Evolutionary conservation across 2,329 filamentous ascomycete genomes (phyloP).

Genomic region (Cladosporium sp.): DNA sequence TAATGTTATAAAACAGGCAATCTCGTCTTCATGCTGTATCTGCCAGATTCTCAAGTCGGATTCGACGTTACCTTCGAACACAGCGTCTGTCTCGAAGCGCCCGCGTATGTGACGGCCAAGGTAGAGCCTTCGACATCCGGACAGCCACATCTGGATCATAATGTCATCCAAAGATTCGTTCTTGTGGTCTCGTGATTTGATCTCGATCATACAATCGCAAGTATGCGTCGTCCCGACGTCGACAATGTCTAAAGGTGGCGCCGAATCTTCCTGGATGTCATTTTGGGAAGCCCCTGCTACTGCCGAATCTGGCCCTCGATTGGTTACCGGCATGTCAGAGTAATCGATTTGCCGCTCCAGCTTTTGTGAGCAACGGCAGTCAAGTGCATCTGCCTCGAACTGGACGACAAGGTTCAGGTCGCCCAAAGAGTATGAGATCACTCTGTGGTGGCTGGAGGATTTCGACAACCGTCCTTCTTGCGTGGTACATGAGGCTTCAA

Average conservation of each 20-base stretch:
- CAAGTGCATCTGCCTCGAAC: not conserved
- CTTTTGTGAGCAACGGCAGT: not conserved
- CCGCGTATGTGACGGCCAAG: not conserved
- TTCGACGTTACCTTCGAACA: not conserved
- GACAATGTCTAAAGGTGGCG: not conserved
- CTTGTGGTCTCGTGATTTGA: not conserved
- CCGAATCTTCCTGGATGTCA: not conserved
- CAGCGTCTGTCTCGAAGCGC: not conserved
- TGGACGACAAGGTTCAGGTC: not conserved
- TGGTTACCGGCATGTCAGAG: not conserved
- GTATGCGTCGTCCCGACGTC: not conserved
- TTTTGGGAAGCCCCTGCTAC: not conserved
- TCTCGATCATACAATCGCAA: not conserved
- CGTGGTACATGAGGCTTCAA: not conserved
- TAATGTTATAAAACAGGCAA: not conserved
- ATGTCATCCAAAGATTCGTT: not conserved
- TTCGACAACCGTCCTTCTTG: not conserved
- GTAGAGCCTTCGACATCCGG: not conserved
- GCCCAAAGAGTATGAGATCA: not conserved
- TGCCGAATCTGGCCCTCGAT: not conserved
- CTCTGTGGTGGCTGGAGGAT: not conserved
- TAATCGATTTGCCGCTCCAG: not conserved
- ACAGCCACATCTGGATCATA: not conserved
- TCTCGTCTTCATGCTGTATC: not conserved
- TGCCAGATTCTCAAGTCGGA: not conserved